Evolutionary conservation across 768 basidiomycete species (phyloP).

Genomic region (Boletus huronensis): DNA sequence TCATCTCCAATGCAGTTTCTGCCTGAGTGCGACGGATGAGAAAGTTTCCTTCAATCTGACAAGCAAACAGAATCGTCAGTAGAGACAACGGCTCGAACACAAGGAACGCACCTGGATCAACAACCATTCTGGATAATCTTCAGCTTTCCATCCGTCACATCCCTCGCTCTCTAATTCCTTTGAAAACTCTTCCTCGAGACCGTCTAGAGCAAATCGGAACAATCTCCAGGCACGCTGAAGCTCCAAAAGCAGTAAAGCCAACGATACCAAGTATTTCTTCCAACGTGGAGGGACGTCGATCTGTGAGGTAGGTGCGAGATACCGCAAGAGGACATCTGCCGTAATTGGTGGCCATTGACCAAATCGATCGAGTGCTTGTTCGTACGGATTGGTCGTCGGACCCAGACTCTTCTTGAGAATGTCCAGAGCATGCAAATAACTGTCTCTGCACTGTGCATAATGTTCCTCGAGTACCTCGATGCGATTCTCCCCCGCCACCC

Average conservation of each 20-base stretch:
- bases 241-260: too few relatives aligned
- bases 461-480: neutral
- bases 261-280: too few relatives aligned
- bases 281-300: too few relatives aligned
- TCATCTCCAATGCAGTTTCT: slow-evolving; percentile 45
- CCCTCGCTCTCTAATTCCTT: slow-evolving; percentile 16
- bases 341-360: slow-evolving; percentile 33
- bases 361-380: neutral
- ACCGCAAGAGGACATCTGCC: neutral
- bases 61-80: too few relatives aligned
- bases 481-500: too few relatives aligned
- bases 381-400: neutral
- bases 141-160: slow-evolving; percentile 10
- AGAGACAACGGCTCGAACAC: too few relatives aligned
- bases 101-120: slow-evolving; percentile 28
- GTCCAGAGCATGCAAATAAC: neutral
- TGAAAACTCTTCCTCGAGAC: too few relatives aligned
- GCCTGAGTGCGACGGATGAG: neutral
- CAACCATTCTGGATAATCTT: slow-evolving; percentile 37
- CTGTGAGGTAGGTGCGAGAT: too few relatives aligned
- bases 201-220: too few relatives aligned
- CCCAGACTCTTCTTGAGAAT: slow-evolving; percentile 2
- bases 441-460: neutral
- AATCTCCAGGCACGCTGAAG: too few relatives aligned
- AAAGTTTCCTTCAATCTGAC: too few relatives aligned